Base-by-base conservation (phyloP, 1,284 basidiomycete genomes). In the Marasmius fiardii region DNA sequence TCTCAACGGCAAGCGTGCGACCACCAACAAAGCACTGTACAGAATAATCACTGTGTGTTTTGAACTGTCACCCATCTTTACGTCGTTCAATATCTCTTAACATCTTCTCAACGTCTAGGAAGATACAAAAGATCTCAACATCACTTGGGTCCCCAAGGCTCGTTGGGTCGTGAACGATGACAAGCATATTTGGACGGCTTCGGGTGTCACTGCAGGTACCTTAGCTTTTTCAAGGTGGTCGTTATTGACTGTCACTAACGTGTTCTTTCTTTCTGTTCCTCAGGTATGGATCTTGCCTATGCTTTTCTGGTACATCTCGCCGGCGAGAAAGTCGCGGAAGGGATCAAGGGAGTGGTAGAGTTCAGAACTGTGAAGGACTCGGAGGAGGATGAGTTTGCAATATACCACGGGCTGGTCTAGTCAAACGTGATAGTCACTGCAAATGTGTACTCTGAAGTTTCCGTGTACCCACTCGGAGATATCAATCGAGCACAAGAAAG, bases 141-240 rank as follows among this genome's bases (percentile, higher is more conserved):
- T 71, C 41, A 55, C 60, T 7, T 74, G 73, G 73, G 64, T 72
- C 6, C 61, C 66, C 10, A 69, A 68, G 35, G 74, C 74, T 16
- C 65, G 74, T 11, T 76, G 68, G 67, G 72, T 73, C 21, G 67
- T 69, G 2, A 72, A 74, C 52, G 72, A 72, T 11, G 60, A 63
- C 28, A 58, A 58, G 28, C 71, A 70, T 24, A 59, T 70, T 33
- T 76, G 74, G 73, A 74, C 71, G 1, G 64, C 66, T 41, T 70
- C 69, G 26, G 74, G 74, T n/a, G 69, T 74, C 16, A 68, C 69
- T 7, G 72, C 74, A 23, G 74, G 71, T 67, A 51, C 16, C 59
- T 26, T 12, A 39, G 11, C 16, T 21, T 12, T 8, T 52, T 1
- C 12, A 45, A 4, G 20, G 2, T 47, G 5, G 11, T 7, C 11